Evolutionary conservation across 305 asterid species (phyloP), one percentile per base, ranked within the genome.

Genomic region (Fraxinus sp.): DNA sequence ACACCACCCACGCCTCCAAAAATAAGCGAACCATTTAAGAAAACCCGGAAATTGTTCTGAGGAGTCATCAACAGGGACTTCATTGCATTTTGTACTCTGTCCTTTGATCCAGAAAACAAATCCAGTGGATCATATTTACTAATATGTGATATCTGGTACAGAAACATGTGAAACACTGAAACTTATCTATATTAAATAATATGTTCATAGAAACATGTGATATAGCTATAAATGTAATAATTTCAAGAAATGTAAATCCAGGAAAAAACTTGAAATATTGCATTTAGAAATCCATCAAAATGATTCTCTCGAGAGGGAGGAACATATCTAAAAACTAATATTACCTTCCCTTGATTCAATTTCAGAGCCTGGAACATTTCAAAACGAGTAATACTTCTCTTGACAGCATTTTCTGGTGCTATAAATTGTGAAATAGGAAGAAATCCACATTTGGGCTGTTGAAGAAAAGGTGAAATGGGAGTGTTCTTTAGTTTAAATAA

Each of bases 391-490:
- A 86, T 77, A 28, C 91, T 91, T 87, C 80, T 92, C 89, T 96
- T 93, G 14, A 94, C 84, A 3, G 89, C 93, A 87, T 90, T 93
- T 81, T 86, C 90, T 88, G 91, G 91, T 4, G 88, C 87, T 57
- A 95, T 92, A 84, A 90, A 96, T 86, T 94, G 90, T 24, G 98
- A 92, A 75, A 55, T 81, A 3, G 99, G 97, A 88, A 96, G 94
- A 83, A 93, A 92, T 83, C 99, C 98, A 79, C 95, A 87, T 87
- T 96, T 94, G 78, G 99, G 99, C 98, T 96, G 94, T 88, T 57
- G 83, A 85, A 84, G 80, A 66, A 79, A 44, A 79, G 77, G 75
- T 46, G 20, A 80, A 72, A 79, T 41, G 68, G 74, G 64, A 82
- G 37, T 49, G 79, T 84, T 55, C 84, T 20, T 70, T 78, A 78